These are phyloP conservation scores for Rhododendron molle DNA, from an alignment of 148 eudicot genomes.

Conservation along the genomic window DNA sequence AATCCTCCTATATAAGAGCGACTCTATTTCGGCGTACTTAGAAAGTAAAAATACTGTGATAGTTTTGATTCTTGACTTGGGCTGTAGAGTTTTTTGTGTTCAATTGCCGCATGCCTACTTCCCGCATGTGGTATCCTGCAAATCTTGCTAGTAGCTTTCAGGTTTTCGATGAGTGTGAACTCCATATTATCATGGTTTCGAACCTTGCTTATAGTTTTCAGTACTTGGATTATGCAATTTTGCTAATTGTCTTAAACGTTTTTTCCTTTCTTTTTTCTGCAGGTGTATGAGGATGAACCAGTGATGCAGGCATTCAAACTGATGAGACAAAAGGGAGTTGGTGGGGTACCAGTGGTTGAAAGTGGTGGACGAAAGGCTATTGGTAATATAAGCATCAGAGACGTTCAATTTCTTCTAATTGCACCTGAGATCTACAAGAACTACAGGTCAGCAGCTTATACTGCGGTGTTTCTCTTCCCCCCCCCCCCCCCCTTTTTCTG, in stretches of 20 bases:
- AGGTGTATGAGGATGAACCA: conserved; percentile 87
- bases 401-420: conserved; percentile 77
- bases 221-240: too few species aligned
- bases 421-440: conserved; percentile 91
- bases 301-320: conserved; percentile 86
- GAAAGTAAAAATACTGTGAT: background rate
- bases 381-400: conserved; percentile 94
- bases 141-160: background rate
- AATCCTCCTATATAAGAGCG: background rate
- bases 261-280: background rate
- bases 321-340: conserved; percentile 79
- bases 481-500: too few species aligned
- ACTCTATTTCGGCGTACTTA: background rate
- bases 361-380: conserved; percentile 69
- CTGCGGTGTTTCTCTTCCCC: background rate
- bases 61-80: background rate
- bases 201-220: background rate
- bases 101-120: background rate
- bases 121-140: background rate
- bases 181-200: background rate
- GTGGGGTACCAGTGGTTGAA: conserved; percentile 79
- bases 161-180: background rate
- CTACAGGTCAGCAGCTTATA: conserved; percentile 47
- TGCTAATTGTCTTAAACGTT: background rate
- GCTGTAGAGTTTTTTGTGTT: background rate